These are phyloP conservation scores for Plasmopara halstedii DNA, from an alignment of 352 stramenopile species.

Conservation along the genomic window DNA sequence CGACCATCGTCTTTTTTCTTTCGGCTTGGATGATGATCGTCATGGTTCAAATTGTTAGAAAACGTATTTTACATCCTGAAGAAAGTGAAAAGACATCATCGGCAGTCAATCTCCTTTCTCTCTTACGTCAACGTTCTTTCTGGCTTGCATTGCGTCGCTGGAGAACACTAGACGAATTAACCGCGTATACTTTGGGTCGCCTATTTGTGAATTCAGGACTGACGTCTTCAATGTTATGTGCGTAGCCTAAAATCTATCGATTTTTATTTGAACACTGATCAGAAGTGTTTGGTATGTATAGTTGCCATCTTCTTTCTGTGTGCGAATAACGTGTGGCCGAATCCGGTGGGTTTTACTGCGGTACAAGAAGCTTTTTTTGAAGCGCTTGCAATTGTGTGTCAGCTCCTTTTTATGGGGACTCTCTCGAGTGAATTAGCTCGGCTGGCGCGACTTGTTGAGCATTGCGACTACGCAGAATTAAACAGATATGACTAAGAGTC, in stretches of 20 bases:
- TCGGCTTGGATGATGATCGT: conserved; percentile 61
- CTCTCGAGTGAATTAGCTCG: conserved; percentile 61
- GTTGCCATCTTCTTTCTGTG: conserved; percentile 72
- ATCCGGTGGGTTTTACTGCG: conserved; percentile 72
- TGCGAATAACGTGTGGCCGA: conserved; percentile 74
- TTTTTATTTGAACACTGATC: too few species aligned
- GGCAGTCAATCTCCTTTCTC: conserved; percentile 3
- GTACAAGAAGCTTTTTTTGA: conserved; percentile 80
- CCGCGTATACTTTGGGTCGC: conserved; percentile 40
- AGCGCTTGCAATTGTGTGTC: conserved; percentile 74
- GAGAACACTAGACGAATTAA: conserved; percentile 40
- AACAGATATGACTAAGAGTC: conserved; percentile 42
- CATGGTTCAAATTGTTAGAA: conserved; percentile 39
- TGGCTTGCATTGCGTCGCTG: conserved; percentile 39
- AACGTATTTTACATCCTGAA: conserved; percentile 30
- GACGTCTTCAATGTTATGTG: conserved; percentile 62
- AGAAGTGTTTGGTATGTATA: conserved; percentile 14
- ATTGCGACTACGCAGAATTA: conserved; percentile 51
- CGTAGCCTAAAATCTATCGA: too few species aligned
- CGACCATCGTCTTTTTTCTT: conserved; percentile 74
- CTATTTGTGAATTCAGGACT: conserved; percentile 43
- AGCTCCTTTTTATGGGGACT: conserved; percentile 85
- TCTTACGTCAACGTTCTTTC: conserved; percentile 17
- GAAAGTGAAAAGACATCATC: conserved; percentile 5
- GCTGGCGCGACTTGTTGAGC: conserved; percentile 52